Evolutionary conservation across 2,329 filamentous ascomycete genomes (phyloP), one percentile per base, ranked within the genome.

Genomic region (Alternaria sp.): DNA sequence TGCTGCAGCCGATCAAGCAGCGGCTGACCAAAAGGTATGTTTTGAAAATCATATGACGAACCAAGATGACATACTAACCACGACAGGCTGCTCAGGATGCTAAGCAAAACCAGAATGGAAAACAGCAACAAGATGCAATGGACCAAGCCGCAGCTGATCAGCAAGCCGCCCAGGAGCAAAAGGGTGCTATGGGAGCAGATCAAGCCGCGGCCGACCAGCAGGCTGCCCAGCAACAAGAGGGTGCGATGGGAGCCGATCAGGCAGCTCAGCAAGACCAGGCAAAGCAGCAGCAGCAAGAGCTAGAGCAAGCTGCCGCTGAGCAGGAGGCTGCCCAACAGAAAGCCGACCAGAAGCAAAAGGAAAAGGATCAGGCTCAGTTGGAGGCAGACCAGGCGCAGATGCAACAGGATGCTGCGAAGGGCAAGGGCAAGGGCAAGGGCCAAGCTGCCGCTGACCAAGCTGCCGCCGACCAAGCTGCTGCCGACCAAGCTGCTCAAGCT

Each of bases 401-500:
- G 54, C 46, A 59, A 34, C 32, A 63, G 34, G 56, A 41, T 16
- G 55, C 59, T 12, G 53, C 57, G 6, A 58, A 55, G 12, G 46
- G 30, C 9, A 58, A 55, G 18, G 46, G 30, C 18, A 52, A 28
- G 54, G 36, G 32, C 36, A 25, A 25, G 22, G 22, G 22, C 22
- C 34, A 45, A 28, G 41, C 22, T 54, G 56, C 41, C 10, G 56
- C 49, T n/a, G 34, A 43, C 34, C 34, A 45, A 27, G 41, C 22
- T 54, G 55, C 41, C 7, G 56, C 49, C n/a, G 34, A 41, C 34
- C 34, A 45, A 20, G 43, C 25, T 43, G 56, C 43, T 22, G 50
- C 41, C 6, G 50, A 16, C n/a, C 25, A 57, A 48, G 64, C 60
- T 27, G 59, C 58, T 38, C 50, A 62, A 57, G 65, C 54, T 48